Evolutionary conservation across 768 basidiomycete species (phyloP).

Genomic region (Suillus paluster): DNA sequence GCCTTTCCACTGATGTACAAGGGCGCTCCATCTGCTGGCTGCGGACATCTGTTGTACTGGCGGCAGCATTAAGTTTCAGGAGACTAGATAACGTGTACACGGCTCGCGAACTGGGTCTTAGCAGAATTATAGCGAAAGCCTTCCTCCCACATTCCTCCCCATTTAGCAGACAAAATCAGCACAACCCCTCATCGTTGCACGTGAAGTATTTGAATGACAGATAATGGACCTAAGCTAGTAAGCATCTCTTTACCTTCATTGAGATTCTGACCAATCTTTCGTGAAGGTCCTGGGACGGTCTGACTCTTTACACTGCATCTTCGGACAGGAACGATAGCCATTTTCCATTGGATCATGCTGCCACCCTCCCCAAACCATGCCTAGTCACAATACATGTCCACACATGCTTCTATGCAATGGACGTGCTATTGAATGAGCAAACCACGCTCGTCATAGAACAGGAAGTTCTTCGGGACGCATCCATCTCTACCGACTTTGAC

Average conservation of each 20-base stretch:
- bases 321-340: slow-evolving; percentile 95
- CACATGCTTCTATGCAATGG: background rate
- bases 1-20: too few species aligned
- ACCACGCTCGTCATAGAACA: background rate
- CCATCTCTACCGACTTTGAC: background rate
- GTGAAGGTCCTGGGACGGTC: slow-evolving; percentile 88
- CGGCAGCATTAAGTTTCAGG: too few species aligned
- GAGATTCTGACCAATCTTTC: slow-evolving; percentile 11
- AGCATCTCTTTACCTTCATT: slow-evolving; percentile 25
- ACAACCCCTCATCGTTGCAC: slow-evolving; percentile 88
- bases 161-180: slow-evolving; percentile 96
- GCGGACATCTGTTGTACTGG: too few species aligned
- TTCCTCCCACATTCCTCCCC: too few species aligned
- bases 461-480: background rate
- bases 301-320: slow-evolving; percentile 91
- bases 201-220: slow-evolving; percentile 92
- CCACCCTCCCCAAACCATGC: slow-evolving; percentile 51
- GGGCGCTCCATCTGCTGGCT: too few species aligned
- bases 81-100: too few species aligned
- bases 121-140: too few species aligned
- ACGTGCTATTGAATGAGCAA: background rate
- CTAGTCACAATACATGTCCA: slow-evolving; percentile 28
- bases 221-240: slow-evolving; percentile 97
- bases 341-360: slow-evolving; percentile 69
- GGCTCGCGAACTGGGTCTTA: too few species aligned